Percentiles rank a stretch among this genome's conserved stretches.
phyloP scores from a whole-genome alignment of 768 basidiomycete species.

The Leccinum subgranulosum region DNA sequence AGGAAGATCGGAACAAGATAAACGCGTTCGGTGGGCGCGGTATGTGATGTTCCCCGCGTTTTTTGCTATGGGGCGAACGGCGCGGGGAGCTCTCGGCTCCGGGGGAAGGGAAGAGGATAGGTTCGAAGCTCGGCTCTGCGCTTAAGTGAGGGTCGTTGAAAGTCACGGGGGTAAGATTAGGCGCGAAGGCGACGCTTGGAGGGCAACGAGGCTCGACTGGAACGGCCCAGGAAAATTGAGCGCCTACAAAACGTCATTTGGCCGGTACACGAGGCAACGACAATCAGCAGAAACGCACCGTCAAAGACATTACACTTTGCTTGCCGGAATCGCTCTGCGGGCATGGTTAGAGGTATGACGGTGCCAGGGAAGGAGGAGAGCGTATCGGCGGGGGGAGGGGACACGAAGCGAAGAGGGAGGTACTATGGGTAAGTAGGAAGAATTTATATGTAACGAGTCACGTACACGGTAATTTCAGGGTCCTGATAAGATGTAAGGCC shows the following conservation, averaged over 20 bases:
- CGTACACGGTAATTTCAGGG: constrained; percentile 36
- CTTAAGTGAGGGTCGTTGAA: constrained; percentile 47
- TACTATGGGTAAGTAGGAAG: constrained; percentile 10
- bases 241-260: constrained; percentile 29
- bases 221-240: constrained; percentile 46
- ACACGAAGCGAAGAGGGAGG: constrained; percentile 23
- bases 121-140: constrained; percentile 37
- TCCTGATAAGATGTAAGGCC: constrained; percentile 28
- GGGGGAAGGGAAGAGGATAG: constrained; percentile 58
- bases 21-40: constrained; percentile 85
- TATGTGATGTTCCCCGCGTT: constrained; percentile 72
- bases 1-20: constrained; percentile 81
- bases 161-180: constrained; percentile 55
- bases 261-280: constrained; percentile 3
- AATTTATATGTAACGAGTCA: constrained; percentile 31
- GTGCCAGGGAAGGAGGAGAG: constrained; percentile 11
- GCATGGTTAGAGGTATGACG: constrained; percentile 40
- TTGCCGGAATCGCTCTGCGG: constrained; percentile 42
- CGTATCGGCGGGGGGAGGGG: constrained; percentile 20
- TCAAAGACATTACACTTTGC: constrained; percentile 33
- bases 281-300: constrained; percentile 28
- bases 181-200: constrained; percentile 51
- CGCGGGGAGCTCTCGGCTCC: constrained; percentile 34
- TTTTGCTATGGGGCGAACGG: constrained; percentile 57
- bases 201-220: constrained; percentile 39